Percentiles rank a stretch among this genome's conserved stretches.
These are phyloP conservation scores for Glycine tomentella DNA, from an alignment of 306 rosid species.

Conservation along the genomic window DNA sequence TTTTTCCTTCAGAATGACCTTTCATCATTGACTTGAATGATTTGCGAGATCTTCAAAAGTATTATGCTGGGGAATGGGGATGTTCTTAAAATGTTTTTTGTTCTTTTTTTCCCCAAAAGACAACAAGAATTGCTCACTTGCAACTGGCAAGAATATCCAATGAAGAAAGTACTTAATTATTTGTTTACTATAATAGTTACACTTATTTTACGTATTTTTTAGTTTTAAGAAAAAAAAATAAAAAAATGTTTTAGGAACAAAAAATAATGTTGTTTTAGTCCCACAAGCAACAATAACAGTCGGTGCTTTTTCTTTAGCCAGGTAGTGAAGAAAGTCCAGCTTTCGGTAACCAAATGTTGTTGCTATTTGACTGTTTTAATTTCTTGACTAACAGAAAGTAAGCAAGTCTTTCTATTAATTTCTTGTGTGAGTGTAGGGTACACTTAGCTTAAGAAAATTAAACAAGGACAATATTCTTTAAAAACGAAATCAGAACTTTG, in stretches of 20 bases:
- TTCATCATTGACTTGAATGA: neutral
- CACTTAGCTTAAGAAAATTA: neutral
- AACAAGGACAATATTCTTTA: neutral
- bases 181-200: neutral
- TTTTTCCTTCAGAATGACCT: neutral
- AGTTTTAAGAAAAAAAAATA: neutral
- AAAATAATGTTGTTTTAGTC: neutral
- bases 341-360: slow-evolving; percentile 39
- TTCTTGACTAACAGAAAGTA: neutral
- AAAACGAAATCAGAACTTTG: neutral
- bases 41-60: neutral
- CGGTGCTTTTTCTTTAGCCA: slow-evolving; percentile 5
- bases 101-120: neutral
- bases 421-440: slow-evolving; percentile 18
- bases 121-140: neutral
- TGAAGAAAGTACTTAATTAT: neutral
- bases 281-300: neutral
- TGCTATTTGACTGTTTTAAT: slow-evolving; percentile 6
- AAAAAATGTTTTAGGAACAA: too few species aligned
- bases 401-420: neutral
- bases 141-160: neutral
- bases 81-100: neutral
- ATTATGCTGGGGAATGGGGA: neutral
- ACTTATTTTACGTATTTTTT: neutral
- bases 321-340: slow-evolving; percentile 34